These are phyloP conservation scores for Wilcoxina mikolae DNA, from an alignment of 495 filamentous ascomycete genomes.

Conservation along the genomic window DNA sequence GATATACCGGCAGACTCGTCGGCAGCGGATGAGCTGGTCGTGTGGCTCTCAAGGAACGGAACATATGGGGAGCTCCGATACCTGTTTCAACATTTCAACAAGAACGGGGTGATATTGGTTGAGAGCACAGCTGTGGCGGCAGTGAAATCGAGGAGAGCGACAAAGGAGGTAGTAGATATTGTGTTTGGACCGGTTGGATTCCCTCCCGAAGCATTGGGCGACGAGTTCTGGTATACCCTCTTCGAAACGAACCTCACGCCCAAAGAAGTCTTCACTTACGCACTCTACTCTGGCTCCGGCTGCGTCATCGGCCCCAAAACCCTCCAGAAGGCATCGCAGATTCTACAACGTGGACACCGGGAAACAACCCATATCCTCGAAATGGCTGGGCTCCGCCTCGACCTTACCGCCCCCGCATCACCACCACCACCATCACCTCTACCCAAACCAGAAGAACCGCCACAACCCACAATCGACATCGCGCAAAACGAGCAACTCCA, in stretches of 20 bases:
- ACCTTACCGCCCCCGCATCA: not conserved
- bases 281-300: slow-evolving; percentile 12
- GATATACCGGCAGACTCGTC: slow-evolving; percentile 17
- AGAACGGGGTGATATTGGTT: slow-evolving; percentile 7
- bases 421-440: not conserved
- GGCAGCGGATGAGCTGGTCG: slow-evolving; percentile 14
- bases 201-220: slow-evolving; percentile 13
- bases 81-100: slow-evolving; percentile 12
- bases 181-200: slow-evolving; percentile 13
- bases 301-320: slow-evolving; percentile 17
- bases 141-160: slow-evolving; percentile 11
- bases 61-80: slow-evolving; percentile 11
- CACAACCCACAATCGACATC: not conserved
- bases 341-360: slow-evolving; percentile 11
- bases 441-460: not conserved
- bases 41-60: slow-evolving; percentile 15
- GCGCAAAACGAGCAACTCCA: not conserved
- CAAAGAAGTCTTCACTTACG: slow-evolving; percentile 16
- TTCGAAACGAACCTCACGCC: slow-evolving; percentile 10
- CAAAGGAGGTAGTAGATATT: slow-evolving; percentile 22
- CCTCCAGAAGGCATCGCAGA: slow-evolving; percentile 11
- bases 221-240: slow-evolving; percentile 19
- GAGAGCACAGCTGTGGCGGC: slow-evolving; percentile 15
- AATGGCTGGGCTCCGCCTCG: slow-evolving; percentile 8
- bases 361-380: slow-evolving; percentile 15